Conservation (phyloP, 164 flowering plant species). For the Stephania japonica region DNA sequence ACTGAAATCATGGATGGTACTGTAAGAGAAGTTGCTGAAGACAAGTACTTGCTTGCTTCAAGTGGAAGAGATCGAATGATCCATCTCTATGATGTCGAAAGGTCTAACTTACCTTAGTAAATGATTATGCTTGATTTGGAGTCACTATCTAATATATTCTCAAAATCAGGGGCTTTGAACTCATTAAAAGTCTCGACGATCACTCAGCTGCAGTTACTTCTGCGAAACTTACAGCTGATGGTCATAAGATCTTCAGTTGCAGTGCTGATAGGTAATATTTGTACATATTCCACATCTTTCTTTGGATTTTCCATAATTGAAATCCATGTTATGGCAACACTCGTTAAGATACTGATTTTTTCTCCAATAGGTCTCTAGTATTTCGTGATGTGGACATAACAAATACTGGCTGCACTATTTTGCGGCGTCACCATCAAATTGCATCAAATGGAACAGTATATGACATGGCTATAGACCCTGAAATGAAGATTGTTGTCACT, state of each 20-base stretch:
- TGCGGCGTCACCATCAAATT: conserved; percentile 34
- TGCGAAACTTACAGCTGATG: conserved; percentile 39
- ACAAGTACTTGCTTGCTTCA: conserved; percentile 52
- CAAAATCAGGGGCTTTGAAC: conserved; percentile 49
- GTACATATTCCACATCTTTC: not conserved
- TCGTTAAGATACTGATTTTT: not conserved
- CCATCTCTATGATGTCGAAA: conserved; percentile 54
- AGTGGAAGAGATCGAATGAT: conserved; percentile 57
- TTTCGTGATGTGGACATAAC: conserved; percentile 43
- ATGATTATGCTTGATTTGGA: not conserved
- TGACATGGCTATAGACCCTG: conserved; percentile 64
- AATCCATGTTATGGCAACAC: not conserved
- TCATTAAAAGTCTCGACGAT: conserved; percentile 50
- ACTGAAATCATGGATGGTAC: conserved; percentile 17
- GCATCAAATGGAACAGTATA: conserved; percentile 53
- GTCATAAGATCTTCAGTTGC: conserved; percentile 53
- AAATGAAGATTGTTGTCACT: conserved; percentile 44
- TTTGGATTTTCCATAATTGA: not conserved
- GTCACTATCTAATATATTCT: conserved; percentile 8
- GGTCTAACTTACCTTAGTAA: conserved; percentile 28
- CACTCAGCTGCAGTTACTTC: conserved; percentile 69
- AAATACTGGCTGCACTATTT: conserved; percentile 26
- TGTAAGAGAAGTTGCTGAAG: conserved; percentile 9
- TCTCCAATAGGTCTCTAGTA: conserved; percentile 43
- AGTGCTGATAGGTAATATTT: conserved; percentile 59